Evolutionary conservation across 148 eudicot species (phyloP).

Genomic region (Fagopyrum homotropicum): DNA sequence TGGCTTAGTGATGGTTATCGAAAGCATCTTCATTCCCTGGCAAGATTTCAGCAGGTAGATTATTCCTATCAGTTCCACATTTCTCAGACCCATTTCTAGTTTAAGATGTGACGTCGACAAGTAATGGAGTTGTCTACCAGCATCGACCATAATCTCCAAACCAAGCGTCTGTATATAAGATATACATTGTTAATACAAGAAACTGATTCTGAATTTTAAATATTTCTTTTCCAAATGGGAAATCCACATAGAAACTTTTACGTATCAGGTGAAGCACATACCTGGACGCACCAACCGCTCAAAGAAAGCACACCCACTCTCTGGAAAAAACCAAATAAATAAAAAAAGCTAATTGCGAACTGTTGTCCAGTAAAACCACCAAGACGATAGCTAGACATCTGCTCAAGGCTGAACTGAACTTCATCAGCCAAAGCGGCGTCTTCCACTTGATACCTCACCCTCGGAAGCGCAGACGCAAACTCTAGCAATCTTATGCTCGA

Average conservation of each 20-base stretch:
- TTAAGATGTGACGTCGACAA: neutral
- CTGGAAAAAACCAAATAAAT: neutral
- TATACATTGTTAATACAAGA: neutral
- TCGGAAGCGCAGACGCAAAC: neutral
- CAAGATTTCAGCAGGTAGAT: neutral
- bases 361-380: neutral
- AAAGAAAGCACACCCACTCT: neutral
- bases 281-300: conserved; percentile 1
- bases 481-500: neutral
- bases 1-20: neutral
- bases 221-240: no score
- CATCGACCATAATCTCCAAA: neutral
- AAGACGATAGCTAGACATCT: neutral
- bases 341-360: neutral
- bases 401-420: neutral
- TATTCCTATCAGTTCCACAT: neutral
- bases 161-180: neutral
- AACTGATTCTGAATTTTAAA: neutral
- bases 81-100: conserved; percentile 2
- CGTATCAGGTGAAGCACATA: neutral
- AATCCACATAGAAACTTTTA: neutral
- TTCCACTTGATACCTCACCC: neutral
- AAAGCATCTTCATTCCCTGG: neutral
- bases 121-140: neutral
- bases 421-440: neutral